Evolutionary conservation across 106 monocot species (phyloP).

Genomic region (Triglochin maritima): DNA sequence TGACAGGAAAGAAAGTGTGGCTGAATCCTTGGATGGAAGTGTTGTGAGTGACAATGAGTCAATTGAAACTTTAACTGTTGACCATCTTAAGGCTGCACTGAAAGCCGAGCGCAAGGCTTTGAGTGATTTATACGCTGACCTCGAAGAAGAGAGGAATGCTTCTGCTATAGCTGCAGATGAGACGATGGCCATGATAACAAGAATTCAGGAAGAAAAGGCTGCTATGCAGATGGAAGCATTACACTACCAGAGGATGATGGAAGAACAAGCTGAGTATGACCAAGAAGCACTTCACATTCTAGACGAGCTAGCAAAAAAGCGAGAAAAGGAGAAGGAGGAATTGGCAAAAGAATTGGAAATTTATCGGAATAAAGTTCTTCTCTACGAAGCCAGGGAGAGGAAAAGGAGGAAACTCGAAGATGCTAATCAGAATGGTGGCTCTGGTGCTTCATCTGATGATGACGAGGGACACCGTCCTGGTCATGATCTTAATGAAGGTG

Average conservation of each 20-base stretch:
- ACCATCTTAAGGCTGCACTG: slow-evolving; percentile 63
- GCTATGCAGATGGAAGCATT: slow-evolving; percentile 90
- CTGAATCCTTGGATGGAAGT: slow-evolving; percentile 7
- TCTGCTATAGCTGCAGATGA: slow-evolving; percentile 65
- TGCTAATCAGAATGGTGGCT: slow-evolving; percentile 22
- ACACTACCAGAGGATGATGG: slow-evolving; percentile 91
- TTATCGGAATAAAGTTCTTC: background rate
- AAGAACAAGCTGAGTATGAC: slow-evolving; percentile 79
- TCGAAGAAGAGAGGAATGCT: slow-evolving; percentile 91
- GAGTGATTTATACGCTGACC: slow-evolving; percentile 48
- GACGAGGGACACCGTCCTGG: slow-evolving; percentile 45
- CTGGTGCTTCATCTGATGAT: slow-evolving; percentile 34
- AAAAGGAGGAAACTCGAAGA: slow-evolving; percentile 9
- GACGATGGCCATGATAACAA: slow-evolving; percentile 92
- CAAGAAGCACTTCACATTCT: slow-evolving; percentile 61
- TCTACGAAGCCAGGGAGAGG: background rate
- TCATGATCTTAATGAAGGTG: slow-evolving; percentile 28
- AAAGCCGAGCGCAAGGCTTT: slow-evolving; percentile 42
- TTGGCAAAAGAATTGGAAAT: slow-evolving; percentile 4
- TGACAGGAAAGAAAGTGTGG: slow-evolving; percentile 26
- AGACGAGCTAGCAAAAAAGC: slow-evolving; percentile 35
- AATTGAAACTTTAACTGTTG: slow-evolving; percentile 21
- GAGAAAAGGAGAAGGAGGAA: slow-evolving; percentile 6
- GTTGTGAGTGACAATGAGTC: background rate
- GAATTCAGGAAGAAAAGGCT: slow-evolving; percentile 90